phyloP scores from a whole-genome alignment of 1,139 yeast genomes.

The Trichomonascaceae sp. region DNA sequence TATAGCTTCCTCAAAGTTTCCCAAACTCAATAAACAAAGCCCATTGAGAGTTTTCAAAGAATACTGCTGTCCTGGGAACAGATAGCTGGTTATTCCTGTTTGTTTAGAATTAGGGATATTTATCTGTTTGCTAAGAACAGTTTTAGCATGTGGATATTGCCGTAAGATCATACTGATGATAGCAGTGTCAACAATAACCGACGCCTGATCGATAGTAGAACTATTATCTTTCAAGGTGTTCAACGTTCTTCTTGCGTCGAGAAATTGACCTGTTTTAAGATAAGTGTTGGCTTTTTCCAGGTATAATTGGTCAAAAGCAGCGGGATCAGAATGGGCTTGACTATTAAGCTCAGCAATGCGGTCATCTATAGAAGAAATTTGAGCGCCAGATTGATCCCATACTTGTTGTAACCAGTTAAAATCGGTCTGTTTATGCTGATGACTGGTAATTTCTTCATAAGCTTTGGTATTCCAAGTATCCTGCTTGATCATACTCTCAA shows the following conservation, averaged over 20 bases:
- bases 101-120: neutral
- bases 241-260: constrained; percentile 11
- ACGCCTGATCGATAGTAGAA: constrained; percentile 1
- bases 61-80: neutral
- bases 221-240: constrained; percentile 5
- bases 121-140: constrained; percentile 3
- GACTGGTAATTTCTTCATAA: constrained; percentile 8
- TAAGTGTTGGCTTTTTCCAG: constrained; percentile 9
- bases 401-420: constrained; percentile 12
- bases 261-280: constrained; percentile 9
- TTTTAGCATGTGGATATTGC: constrained; percentile 11
- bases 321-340: neutral
- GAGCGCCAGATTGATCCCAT: constrained; percentile 3
- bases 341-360: constrained; percentile 1
- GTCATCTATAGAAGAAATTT: constrained; percentile 1
- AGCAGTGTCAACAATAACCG: neutral
- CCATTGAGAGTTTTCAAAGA: constrained; percentile 10
- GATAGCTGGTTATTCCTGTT: neutral
- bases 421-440: constrained; percentile 9
- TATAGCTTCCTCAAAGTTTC: constrained; percentile 11
- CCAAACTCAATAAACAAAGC: constrained; percentile 8
- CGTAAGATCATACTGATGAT: neutral
- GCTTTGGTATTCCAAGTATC: constrained; percentile 7
- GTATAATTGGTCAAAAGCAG: constrained; percentile 4
- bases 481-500: constrained; percentile 9